phyloP scores from a whole-genome alignment of 345 rosid genomes.

The Toxicodendron radicans region DNA sequence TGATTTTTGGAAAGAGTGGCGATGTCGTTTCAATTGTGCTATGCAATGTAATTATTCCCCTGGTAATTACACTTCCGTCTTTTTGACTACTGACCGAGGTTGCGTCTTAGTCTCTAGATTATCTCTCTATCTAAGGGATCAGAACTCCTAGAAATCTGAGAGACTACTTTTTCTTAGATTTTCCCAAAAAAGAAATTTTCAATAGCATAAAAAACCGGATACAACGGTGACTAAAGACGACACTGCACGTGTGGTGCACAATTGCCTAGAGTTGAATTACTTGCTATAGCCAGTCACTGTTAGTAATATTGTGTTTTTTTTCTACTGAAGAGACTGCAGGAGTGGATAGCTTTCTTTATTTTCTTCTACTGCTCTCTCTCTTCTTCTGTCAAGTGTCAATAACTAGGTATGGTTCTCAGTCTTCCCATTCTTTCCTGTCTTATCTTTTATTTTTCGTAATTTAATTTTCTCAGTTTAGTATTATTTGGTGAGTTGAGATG shows the following conservation, averaged over 20 bases:
- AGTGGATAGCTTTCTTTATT: conserved; percentile 5
- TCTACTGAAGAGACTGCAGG: background rate
- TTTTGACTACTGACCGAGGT: conserved; percentile 24
- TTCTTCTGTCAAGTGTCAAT: background rate
- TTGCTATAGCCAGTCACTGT: conserved; percentile 18
- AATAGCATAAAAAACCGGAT: conserved; percentile 1
- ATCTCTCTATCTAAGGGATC: conserved; percentile 7
- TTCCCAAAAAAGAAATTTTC: background rate
- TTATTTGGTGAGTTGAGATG: conserved; percentile 6
- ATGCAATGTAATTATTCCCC: background rate
- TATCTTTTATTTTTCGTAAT: conserved; percentile 4
- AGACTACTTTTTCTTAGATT: background rate
- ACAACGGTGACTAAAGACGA: conserved; percentile 11
- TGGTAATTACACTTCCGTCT: conserved; percentile 10
- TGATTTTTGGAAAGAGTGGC: background rate
- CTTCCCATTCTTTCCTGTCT: conserved; percentile 16
- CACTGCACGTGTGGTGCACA: conserved; percentile 44
- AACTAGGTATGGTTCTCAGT: conserved; percentile 23
- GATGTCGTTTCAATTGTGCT: background rate
- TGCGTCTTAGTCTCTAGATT: conserved; percentile 13
- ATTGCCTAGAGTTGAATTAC: conserved; percentile 23
- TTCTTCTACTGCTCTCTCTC: background rate
- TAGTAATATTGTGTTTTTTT: background rate
- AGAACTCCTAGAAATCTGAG: background rate
- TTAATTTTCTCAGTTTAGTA: conserved; percentile 3